Percentiles rank a stretch among this genome's conserved stretches.
Conservation (phyloP, 495 filamentous ascomycete genomes). For the Thozetella sp. region DNA sequence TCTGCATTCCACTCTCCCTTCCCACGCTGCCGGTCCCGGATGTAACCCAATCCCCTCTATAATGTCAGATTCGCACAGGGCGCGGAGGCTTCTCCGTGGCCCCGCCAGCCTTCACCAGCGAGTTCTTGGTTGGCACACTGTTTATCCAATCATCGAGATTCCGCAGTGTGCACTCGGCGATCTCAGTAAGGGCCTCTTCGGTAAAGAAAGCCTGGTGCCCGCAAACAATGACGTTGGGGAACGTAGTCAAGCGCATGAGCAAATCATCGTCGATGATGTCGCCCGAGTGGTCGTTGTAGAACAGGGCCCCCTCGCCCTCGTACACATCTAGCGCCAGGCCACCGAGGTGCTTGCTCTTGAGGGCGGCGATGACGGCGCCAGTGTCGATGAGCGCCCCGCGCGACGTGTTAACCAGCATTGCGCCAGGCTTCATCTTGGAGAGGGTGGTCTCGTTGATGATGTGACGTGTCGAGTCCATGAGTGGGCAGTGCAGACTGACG, state of each 20-base stretch:
- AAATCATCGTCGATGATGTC: conserved; percentile 73
- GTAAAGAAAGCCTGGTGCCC: conserved; percentile 76
- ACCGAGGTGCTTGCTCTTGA: conserved; percentile 58
- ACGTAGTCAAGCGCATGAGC: conserved; percentile 68
- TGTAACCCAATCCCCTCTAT: neutral
- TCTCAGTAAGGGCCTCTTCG: conserved; percentile 64
- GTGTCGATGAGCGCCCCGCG: conserved; percentile 66
- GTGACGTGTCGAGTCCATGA: conserved; percentile 59
- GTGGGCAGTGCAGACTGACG: conserved; percentile 66
- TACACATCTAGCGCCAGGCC: conserved; percentile 62
- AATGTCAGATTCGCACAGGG: conserved; percentile 22
- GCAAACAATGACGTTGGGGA: conserved; percentile 68
- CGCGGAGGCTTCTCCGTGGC: conserved; percentile 8
- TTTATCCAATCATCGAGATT: conserved; percentile 48
- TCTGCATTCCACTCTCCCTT: too few species aligned
- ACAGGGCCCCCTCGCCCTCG: conserved; percentile 54
- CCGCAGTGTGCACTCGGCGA: conserved; percentile 59
- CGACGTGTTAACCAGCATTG: conserved; percentile 67
- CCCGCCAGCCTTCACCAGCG: conserved; percentile 26
- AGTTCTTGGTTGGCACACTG: conserved; percentile 32
- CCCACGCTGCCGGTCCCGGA: neutral
- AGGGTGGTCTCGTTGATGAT: conserved; percentile 60
- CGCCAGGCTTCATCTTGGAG: conserved; percentile 57
- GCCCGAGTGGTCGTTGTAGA: conserved; percentile 67
- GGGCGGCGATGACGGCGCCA: conserved; percentile 55